phyloP scores from a whole-genome alignment of 805 yeast species.

The Ogataea corticis region DNA sequence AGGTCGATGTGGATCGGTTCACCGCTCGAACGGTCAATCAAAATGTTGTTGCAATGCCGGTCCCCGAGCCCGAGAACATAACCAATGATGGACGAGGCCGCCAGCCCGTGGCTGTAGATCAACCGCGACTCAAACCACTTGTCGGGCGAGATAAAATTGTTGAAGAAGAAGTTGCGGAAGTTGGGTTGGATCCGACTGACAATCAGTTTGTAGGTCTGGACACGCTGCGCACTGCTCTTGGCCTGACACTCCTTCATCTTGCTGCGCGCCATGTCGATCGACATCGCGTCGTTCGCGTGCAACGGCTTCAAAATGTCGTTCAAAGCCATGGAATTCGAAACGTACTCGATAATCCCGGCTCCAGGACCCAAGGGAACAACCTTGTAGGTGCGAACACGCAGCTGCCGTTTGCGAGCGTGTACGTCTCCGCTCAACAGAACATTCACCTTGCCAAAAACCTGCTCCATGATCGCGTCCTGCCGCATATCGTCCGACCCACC shows the following conservation, averaged over 20 bases:
- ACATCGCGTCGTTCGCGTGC: conserved; percentile 55
- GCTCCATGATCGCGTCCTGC: conserved; percentile 98
- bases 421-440: conserved; percentile 55
- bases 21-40: conserved; percentile 78
- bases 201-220: conserved; percentile 48
- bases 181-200: conserved; percentile 59
- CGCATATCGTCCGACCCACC: conserved; percentile 89
- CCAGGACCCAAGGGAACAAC: conserved; percentile 88
- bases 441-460: conserved; percentile 88
- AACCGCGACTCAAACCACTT: conserved; percentile 71
- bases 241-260: conserved; percentile 61
- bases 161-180: conserved; percentile 68
- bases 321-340: conserved; percentile 69
- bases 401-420: conserved; percentile 53
- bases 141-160: conserved; percentile 63
- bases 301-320: conserved; percentile 65
- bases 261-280: conserved; percentile 58
- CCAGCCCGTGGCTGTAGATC: conserved; percentile 73
- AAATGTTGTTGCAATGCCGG: conserved; percentile 86
- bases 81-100: conserved; percentile 85
- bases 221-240: conserved; percentile 43
- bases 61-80: conserved; percentile 91
- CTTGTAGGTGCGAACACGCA: conserved; percentile 78
- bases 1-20: conserved; percentile 95
- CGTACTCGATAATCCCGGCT: conserved; percentile 90